Evolutionary conservation across 1,139 yeast genomes (phyloP).

Genomic region (Protomyces gravidus): DNA sequence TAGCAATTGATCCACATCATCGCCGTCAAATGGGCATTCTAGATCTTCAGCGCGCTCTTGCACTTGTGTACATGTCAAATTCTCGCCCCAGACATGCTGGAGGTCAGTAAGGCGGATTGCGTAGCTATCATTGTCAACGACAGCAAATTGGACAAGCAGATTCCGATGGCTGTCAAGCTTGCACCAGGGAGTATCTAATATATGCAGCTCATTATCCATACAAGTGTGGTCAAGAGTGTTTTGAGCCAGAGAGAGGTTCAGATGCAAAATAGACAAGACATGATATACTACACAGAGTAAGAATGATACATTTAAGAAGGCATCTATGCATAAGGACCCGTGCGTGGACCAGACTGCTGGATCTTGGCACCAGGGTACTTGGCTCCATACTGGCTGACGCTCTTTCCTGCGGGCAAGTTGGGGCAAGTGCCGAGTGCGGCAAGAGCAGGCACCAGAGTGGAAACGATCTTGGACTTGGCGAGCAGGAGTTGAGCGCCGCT

Average conservation of each 20-base stretch:
- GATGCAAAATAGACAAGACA: too few relatives aligned
- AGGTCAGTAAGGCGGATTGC: conserved; percentile 18
- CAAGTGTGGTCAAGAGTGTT: too few relatives aligned
- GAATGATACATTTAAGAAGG: too few relatives aligned
- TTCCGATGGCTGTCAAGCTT: conserved; percentile 16
- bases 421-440: neutral
- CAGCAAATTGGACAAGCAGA: conserved; percentile 6
- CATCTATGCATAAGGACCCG: neutral
- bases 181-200: conserved; percentile 20
- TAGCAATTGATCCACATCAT: conserved; percentile 2
- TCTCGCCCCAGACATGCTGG: conserved; percentile 21
- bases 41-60: neutral
- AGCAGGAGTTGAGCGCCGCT: neutral
- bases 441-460: conserved; percentile 1
- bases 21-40: conserved; percentile 9
- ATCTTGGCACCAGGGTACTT: neutral
- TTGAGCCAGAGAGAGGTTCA: too few relatives aligned
- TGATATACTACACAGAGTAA: too few relatives aligned
- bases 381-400: neutral
- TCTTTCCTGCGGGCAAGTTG: conserved; percentile 3
- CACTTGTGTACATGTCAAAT: neutral
- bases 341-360: neutral
- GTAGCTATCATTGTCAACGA: neutral
- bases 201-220: neutral
- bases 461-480: neutral